These are phyloP conservation scores for Mesotaenium endlicherianum DNA, from an alignment of 139 green algal species.

Conservation along the genomic window DNA sequence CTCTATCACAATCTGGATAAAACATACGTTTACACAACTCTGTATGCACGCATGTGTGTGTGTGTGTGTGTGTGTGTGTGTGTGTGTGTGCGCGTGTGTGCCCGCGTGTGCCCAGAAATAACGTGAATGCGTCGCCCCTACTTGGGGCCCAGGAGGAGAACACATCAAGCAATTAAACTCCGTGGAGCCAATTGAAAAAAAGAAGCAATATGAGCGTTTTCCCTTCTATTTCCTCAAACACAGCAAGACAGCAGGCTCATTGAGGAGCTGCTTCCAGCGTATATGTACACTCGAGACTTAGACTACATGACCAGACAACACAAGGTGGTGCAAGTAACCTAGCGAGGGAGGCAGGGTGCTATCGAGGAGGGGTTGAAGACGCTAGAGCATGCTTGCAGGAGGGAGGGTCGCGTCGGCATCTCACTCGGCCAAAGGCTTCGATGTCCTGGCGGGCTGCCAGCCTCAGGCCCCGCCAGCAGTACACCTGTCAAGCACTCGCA, in stretches of 20 bases:
- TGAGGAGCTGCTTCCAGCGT: neutral
- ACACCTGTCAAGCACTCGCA: neutral
- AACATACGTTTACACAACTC: no score
- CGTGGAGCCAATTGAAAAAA: no score
- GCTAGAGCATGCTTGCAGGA: neutral
- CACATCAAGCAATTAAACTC: no score
- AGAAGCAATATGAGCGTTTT: no score
- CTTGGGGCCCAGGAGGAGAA: no score
- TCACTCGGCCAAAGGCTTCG: constrained; percentile 24
- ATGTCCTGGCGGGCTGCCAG: constrained; percentile 21
- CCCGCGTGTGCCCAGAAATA: no score
- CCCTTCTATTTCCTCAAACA: neutral
- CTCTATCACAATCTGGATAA: no score
- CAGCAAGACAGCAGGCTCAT: neutral
- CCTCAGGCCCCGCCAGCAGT: constrained; percentile 20
- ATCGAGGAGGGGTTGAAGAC: neutral
- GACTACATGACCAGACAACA: neutral
- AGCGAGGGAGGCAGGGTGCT: neutral
- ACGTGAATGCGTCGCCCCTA: no score
- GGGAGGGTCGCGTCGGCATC: neutral
- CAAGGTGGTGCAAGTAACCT: no score
- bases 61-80: no score
- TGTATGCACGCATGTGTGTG: no score
- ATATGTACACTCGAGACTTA: neutral
- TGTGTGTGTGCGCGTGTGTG: no score